These are phyloP conservation scores for Hortiboletus flavorubellus DNA, from an alignment of 768 basidiomycete genomes.

Conservation along the genomic window DNA sequence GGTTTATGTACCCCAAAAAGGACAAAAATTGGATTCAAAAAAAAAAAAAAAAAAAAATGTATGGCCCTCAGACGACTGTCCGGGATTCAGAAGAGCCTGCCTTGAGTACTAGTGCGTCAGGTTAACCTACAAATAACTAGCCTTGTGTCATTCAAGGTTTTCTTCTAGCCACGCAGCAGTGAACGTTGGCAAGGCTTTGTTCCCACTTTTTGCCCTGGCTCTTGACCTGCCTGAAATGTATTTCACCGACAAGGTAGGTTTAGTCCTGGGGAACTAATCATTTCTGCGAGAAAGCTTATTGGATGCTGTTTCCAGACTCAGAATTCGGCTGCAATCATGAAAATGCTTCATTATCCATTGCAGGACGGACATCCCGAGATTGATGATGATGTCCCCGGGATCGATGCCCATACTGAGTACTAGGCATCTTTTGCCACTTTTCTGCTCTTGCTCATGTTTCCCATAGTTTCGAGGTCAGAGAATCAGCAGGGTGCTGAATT, in stretches of 20 bases:
- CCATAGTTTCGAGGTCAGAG: slow-evolving; percentile 42
- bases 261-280: not conserved
- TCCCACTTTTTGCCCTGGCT: slow-evolving; percentile 69
- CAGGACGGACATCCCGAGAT: slow-evolving; percentile 47
- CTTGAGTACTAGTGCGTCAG: slow-evolving; percentile 63
- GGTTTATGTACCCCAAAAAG: too few relatives aligned
- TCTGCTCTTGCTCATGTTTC: not conserved
- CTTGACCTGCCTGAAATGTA: slow-evolving; percentile 56
- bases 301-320: slow-evolving; percentile 40
- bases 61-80: slow-evolving; percentile 66
- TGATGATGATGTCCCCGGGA: slow-evolving; percentile 71
- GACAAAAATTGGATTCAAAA: too few relatives aligned
- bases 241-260: slow-evolving; percentile 62
- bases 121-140: slow-evolving; percentile 14
- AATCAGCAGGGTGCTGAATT: not conserved
- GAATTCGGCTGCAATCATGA: slow-evolving; percentile 63
- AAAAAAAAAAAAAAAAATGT: too few relatives aligned
- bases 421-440: not conserved
- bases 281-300: not conserved
- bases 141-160: slow-evolving; percentile 24
- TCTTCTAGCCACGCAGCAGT: slow-evolving; percentile 48
- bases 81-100: slow-evolving; percentile 56
- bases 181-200: slow-evolving; percentile 52
- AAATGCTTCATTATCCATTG: slow-evolving; percentile 72
- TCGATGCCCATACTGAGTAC: slow-evolving; percentile 80